Evolutionary conservation across 208 protist genomes (phyloP), one percentile per base, ranked within the genome.

Genomic region (Wallacemonas sp.): DNA sequence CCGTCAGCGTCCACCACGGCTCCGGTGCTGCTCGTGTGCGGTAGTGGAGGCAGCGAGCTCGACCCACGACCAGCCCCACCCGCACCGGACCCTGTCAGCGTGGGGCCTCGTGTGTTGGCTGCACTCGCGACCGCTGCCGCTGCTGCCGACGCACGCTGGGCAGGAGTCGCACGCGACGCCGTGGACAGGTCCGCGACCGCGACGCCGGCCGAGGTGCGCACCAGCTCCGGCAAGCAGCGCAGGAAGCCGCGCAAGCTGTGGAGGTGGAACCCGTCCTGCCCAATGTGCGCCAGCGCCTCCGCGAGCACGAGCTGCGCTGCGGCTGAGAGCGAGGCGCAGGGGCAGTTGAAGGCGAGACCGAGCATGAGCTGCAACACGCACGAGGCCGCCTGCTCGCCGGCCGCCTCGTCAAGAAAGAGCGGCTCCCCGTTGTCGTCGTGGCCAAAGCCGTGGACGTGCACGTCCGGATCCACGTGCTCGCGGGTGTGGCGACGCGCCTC

Each of bases 281-380:
- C 52, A 0, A 58, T 24, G 12, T 27, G 30, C 11, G 52, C 52
- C 9, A 58, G 56, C 5, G 74, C 72, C 24, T 76, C 39, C 0
- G 86, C 81, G 33, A 94, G 65, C n/a, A 86, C 70, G 34, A 92
- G 67, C 64, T 94, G 81, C 4, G 85, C 74, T 5, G 82, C 80
- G 32, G 79, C 77, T 1, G 78, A 65, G 0, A 94, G 66, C 6
- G 84, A 41, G 21, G 70, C 66, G 52, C 82, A 89, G 38, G 88
- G 88, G 57, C 85, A 94, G 60, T 72, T 88, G 70, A 88, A 94
- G 43, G 88, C 85, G 8, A 84, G 65, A 19, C 66, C 69, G 16
- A 82, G 32, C 36, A 92, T 29, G 39, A 83, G 74, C 68, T 88
- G 85, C 21, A 89, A 44, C 12, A 81, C 68, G 27, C 54, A 58